Evolutionary conservation across 2,329 filamentous ascomycete species (phyloP).

Genomic region (Lasiodiplodia hormozganensis): DNA sequence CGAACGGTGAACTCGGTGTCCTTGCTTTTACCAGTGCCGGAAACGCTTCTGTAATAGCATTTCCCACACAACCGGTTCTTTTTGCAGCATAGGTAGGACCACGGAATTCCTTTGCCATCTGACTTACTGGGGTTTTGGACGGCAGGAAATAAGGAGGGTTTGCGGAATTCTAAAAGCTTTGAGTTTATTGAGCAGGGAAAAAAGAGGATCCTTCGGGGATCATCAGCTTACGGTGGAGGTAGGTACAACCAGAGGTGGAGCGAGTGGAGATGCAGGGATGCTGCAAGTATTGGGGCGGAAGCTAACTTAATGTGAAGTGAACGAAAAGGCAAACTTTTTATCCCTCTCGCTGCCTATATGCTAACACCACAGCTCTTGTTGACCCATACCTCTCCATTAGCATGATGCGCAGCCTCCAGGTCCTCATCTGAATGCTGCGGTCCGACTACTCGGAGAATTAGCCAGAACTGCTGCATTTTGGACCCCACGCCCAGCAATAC

Average conservation of each 20-base stretch:
- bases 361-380: not conserved
- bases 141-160: not conserved
- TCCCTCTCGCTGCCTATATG: not conserved
- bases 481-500: constrained; percentile 11
- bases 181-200: not conserved
- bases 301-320: not conserved
- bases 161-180: not conserved
- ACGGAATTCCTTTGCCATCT: not conserved
- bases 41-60: too few relatives aligned
- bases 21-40: too few relatives aligned
- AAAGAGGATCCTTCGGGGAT: not conserved
- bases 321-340: not conserved
- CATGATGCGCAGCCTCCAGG: not conserved
- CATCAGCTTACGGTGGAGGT: not conserved
- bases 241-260: not conserved
- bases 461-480: not conserved
- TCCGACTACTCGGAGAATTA: not conserved
- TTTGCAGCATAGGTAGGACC: not conserved
- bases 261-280: not conserved
- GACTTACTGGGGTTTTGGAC: not conserved
- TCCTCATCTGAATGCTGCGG: not conserved
- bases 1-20: too few relatives aligned
- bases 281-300: not conserved
- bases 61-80: not conserved
- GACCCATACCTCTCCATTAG: not conserved